Evolutionary conservation across 2,329 filamentous ascomycete species (phyloP).

Genomic region (Verticillium tricorpus): DNA sequence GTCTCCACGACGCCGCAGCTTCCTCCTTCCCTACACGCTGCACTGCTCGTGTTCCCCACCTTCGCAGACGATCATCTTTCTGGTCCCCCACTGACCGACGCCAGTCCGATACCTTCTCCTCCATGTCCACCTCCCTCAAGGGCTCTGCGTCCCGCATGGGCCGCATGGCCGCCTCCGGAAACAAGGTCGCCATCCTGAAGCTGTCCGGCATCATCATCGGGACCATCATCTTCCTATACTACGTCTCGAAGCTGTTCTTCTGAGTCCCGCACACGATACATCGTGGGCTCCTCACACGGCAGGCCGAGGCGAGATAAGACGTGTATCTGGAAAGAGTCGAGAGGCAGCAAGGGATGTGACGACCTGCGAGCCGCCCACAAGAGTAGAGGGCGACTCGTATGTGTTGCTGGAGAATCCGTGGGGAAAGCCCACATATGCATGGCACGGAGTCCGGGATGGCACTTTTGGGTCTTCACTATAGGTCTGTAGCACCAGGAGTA

Average conservation of each 20-base stretch:
- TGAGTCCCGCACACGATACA: slow-evolving; percentile 20
- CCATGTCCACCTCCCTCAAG: slow-evolving; percentile 76
- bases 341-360: too few relatives aligned
- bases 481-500: background rate
- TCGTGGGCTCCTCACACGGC: too few relatives aligned
- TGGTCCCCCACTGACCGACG: background rate
- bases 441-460: background rate
- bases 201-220: slow-evolving; percentile 78
- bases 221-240: slow-evolving; percentile 70
- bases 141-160: slow-evolving; percentile 78
- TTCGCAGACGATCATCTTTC: too few relatives aligned
- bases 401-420: background rate
- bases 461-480: background rate
- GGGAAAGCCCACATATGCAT: background rate
- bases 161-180: slow-evolving; percentile 86
- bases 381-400: background rate
- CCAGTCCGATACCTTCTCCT: slow-evolving; percentile 85
- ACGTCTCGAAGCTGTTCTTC: slow-evolving; percentile 61
- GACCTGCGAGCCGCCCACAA: too few relatives aligned
- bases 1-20: background rate
- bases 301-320: background rate
- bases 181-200: slow-evolving; percentile 88
- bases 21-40: background rate
- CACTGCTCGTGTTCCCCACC: too few relatives aligned
- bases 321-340: background rate